These are phyloP conservation scores for Malassezia arunalokei DNA, from an alignment of 1,284 basidiomycete species.

Conservation along the genomic window DNA sequence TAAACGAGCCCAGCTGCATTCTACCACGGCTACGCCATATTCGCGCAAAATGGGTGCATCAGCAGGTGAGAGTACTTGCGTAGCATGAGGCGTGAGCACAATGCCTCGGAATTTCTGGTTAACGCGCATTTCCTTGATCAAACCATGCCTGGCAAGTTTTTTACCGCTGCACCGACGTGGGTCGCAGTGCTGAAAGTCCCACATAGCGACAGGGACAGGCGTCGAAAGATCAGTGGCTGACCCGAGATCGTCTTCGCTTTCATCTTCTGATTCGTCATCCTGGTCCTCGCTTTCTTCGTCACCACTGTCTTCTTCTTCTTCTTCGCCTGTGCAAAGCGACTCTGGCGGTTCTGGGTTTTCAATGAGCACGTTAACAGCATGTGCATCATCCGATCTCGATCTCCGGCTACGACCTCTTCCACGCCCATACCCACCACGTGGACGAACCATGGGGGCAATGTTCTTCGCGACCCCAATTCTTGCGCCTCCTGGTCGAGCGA, in stretches of 20 bases:
- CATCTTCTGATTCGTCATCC: constrained; percentile 1
- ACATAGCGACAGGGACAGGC: constrained; percentile 35
- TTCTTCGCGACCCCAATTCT: not conserved
- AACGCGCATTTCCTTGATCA: constrained; percentile 71
- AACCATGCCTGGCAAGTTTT: constrained; percentile 71
- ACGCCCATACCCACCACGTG: not conserved
- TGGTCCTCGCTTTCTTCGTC: constrained; percentile 9
- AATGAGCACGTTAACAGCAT: not conserved
- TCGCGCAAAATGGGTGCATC: constrained; percentile 69
- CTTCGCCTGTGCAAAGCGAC: not conserved
- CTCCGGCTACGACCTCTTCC: constrained; percentile 6
- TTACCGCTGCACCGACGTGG: constrained; percentile 88
- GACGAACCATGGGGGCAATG: not conserved
- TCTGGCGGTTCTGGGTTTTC: not conserved
- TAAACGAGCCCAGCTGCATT: constrained; percentile 90
- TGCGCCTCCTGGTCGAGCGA: not conserved
- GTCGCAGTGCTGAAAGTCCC: constrained; percentile 91
- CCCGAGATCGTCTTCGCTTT: constrained; percentile 2
- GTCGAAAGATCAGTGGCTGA: constrained; percentile 5
- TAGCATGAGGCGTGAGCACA: constrained; percentile 86
- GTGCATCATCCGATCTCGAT: not conserved
- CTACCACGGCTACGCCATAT: constrained; percentile 80
- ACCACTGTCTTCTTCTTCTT: constrained; percentile 6
- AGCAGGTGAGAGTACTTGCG: constrained; percentile 64
- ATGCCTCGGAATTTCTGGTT: constrained; percentile 79